Evolutionary conservation across 805 yeast genomes (phyloP).

Genomic region (Barnettozyma sucrosica): DNA sequence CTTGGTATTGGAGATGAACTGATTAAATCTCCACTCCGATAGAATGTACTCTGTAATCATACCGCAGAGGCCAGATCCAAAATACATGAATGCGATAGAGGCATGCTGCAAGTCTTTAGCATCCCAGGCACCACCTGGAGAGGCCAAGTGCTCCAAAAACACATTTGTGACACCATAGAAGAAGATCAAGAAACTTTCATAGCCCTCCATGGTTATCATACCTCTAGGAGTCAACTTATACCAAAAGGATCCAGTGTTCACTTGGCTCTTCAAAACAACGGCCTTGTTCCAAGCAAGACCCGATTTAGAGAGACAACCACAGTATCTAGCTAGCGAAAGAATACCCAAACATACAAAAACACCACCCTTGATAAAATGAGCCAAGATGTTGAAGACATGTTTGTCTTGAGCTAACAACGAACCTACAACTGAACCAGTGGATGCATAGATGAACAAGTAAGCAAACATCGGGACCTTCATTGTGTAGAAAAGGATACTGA

Average conservation of each 20-base stretch:
- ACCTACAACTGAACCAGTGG: conserved; percentile 56
- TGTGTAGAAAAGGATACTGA: conserved; percentile 37
- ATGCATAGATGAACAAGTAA: conserved; percentile 50
- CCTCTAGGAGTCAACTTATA: conserved; percentile 32
- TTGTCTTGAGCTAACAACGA: conserved; percentile 61
- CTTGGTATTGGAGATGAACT: conserved; percentile 29
- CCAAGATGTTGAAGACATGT: conserved; percentile 73
- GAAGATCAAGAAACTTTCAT: conserved; percentile 74
- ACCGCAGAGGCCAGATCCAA: conserved; percentile 93
- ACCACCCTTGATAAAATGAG: conserved; percentile 95
- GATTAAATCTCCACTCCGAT: conserved; percentile 51
- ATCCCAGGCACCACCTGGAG: conserved; percentile 76
- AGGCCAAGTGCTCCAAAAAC: conserved; percentile 83
- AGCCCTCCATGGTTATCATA: conserved; percentile 74
- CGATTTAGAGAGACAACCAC: conserved; percentile 66
- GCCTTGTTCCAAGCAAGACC: conserved; percentile 91
- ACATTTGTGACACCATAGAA: conserved; percentile 87
- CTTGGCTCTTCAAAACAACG: conserved; percentile 25
- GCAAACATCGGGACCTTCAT: conserved; percentile 63
- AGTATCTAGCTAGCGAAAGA: conserved; percentile 76
- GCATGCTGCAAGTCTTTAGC: conserved; percentile 88
- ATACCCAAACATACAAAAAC: conserved; percentile 76
- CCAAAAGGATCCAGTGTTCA: conserved; percentile 24
- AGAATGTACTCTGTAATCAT: conserved; percentile 68
- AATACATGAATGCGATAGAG: conserved; percentile 84